Conservation (phyloP, 306 rosid species). For the Sechiopsis laciniata region DNA sequence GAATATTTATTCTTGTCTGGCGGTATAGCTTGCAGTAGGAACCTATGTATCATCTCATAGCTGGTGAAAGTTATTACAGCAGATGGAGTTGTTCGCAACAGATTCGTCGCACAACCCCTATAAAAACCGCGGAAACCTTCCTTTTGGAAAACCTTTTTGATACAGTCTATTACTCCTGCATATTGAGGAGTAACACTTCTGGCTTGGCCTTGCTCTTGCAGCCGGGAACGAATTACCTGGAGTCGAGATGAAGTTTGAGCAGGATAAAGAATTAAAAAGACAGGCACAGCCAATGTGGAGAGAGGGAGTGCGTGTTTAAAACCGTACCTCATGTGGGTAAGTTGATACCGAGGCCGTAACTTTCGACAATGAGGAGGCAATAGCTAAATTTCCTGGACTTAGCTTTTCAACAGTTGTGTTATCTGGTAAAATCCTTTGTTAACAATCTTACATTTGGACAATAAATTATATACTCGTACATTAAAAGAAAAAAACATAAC, state of each 20-base stretch:
- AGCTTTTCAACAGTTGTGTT: constrained; percentile 67
- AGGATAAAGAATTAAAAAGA: constrained; percentile 11
- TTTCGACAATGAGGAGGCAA: constrained; percentile 82
- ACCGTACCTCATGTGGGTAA: constrained; percentile 81
- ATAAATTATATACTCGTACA: no score
- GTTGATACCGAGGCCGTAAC: constrained; percentile 67
- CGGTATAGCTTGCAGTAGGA: constrained; percentile 34
- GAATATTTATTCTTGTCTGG: constrained; percentile 14
- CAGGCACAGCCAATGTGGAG: background rate
- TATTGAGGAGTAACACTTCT: constrained; percentile 39
- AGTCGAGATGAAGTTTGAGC: background rate
- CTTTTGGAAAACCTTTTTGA: constrained; percentile 66
- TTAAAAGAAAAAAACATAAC: background rate
- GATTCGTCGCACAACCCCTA: constrained; percentile 83
- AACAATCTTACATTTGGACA: constrained; percentile 23
- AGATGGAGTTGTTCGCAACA: constrained; percentile 85
- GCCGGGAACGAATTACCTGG: constrained; percentile 81
- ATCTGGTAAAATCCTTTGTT: constrained; percentile 37
- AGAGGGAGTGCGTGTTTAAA: background rate
- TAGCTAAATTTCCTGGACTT: constrained; percentile 55
- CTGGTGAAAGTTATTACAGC: constrained; percentile 91
- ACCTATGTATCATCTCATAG: constrained; percentile 82
- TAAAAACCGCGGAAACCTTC: constrained; percentile 85
- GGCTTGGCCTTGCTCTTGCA: constrained; percentile 94
- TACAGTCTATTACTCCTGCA: constrained; percentile 70